These are phyloP conservation scores for Diphasiastrum complanatum DNA, from an alignment of 83 land plant species.

Conservation along the genomic window DNA sequence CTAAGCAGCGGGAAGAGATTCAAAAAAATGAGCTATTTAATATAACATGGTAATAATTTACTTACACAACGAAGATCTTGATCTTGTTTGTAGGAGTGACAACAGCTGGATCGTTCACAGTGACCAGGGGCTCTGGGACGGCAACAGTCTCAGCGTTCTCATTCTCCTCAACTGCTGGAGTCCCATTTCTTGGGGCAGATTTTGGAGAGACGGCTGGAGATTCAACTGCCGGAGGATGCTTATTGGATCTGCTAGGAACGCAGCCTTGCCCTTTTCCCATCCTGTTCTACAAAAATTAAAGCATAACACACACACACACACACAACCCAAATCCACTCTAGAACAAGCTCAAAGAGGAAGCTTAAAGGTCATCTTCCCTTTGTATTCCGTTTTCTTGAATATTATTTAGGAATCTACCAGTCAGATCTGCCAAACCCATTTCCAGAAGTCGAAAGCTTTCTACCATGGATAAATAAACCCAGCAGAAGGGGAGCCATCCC, in stretches of 20 bases:
- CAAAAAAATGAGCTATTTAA: neutral
- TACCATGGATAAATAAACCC: too few species aligned
- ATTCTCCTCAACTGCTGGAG: neutral
- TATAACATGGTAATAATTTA: neutral
- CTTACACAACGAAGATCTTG: slow-evolving; percentile 59
- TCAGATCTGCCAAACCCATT: too few species aligned
- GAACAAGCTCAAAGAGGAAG: too few species aligned
- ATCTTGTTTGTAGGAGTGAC: slow-evolving; percentile 20
- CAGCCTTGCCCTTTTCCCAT: slow-evolving; percentile 93
- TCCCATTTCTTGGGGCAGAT: slow-evolving; percentile 3
- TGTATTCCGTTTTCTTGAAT: too few species aligned
- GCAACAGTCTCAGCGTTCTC: slow-evolving; percentile 10
- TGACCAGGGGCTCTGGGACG: slow-evolving; percentile 5
- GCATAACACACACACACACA: too few species aligned
- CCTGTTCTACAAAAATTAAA: neutral
- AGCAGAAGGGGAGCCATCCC: too few species aligned
- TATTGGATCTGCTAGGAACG: slow-evolving; percentile 61
- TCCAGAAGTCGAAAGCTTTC: too few species aligned
- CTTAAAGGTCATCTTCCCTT: too few species aligned
- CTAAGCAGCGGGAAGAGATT: neutral
- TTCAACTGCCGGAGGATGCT: slow-evolving; percentile 11
- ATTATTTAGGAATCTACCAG: too few species aligned
- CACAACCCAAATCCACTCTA: too few species aligned
- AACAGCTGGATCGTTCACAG: slow-evolving; percentile 2
- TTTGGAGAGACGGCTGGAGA: slow-evolving; percentile 5